phyloP scores from a whole-genome alignment of 2,329 filamentous ascomycete genomes.

The Malbranchea cinnamomea region DNA sequence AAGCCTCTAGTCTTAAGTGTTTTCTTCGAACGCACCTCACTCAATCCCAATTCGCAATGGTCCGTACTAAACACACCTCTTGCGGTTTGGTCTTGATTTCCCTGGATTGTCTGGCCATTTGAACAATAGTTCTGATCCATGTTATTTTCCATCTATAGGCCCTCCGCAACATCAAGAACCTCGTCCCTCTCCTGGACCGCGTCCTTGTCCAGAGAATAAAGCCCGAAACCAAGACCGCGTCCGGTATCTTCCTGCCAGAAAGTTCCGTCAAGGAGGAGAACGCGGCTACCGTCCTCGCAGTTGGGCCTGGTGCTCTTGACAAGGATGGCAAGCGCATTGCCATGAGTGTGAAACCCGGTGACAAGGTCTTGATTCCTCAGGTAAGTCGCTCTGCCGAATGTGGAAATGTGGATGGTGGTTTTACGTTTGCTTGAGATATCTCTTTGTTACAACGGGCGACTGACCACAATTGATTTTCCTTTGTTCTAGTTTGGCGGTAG shows the following conservation, averaged over 20 bases:
- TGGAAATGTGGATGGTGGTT: not conserved
- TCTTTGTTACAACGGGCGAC: conserved; percentile 12
- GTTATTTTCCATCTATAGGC: conserved; percentile 25
- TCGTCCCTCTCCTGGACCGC: conserved; percentile 91
- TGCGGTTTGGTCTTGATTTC: not conserved
- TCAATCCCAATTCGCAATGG: conserved; percentile 6
- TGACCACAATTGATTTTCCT: conserved; percentile 3
- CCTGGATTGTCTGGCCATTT: not conserved
- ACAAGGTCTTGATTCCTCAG: conserved; percentile 92
- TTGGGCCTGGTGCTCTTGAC: conserved; percentile 77
- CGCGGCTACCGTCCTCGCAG: conserved; percentile 89
- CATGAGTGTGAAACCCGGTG: conserved; percentile 68
- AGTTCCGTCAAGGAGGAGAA: conserved; percentile 95
- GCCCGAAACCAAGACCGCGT: conserved; percentile 89
- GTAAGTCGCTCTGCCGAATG: conserved; percentile 35
- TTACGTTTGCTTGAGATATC: not conserved
- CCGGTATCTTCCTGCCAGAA: conserved; percentile 95
- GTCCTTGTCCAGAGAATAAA: conserved; percentile 97
- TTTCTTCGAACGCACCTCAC: conserved; percentile 1
- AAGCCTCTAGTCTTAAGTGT: no score
- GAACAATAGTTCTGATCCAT: not conserved
- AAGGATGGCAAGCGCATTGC: conserved; percentile 77
- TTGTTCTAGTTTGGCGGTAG: conserved; percentile 66
- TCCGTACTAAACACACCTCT: conserved; percentile 6
- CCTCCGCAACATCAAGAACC: conserved; percentile 87